Percentiles rank a stretch among this genome's conserved stretches.
Evolutionary conservation across 2,329 filamentous ascomycete genomes (phyloP).

Genomic region (Pseudocercospora eumusae): DNA sequence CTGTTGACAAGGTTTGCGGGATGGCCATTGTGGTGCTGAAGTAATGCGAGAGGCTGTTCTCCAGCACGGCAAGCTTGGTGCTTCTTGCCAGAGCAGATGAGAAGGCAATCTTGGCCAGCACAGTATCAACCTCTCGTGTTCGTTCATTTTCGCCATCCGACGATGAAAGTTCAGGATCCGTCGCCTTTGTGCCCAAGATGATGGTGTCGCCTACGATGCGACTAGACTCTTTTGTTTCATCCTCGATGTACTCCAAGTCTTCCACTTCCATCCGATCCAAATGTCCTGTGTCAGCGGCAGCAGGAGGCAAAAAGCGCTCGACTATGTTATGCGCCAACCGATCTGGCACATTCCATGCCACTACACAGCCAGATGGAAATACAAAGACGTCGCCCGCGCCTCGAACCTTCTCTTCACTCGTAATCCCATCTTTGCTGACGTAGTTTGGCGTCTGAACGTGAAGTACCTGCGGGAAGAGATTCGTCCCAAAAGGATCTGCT

Average conservation of each 20-base stretch:
- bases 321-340: constrained; percentile 70
- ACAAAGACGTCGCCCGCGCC: constrained; percentile 80
- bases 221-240: constrained; percentile 70
- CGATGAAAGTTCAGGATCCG: constrained; percentile 15
- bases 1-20: constrained; percentile 72
- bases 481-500: constrained; percentile 63
- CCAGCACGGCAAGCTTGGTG: constrained; percentile 90
- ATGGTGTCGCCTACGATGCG: constrained; percentile 85
- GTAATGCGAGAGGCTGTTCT: constrained; percentile 78
- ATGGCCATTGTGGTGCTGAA: constrained; percentile 84
- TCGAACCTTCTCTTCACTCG: constrained; percentile 43
- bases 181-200: constrained; percentile 74
- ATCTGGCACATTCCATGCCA: constrained; percentile 84
- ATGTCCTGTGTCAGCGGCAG: constrained; percentile 68
- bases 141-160: constrained; percentile 15
- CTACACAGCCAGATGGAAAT: constrained; percentile 90
- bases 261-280: constrained; percentile 75
- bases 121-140: constrained; percentile 53
- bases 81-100: constrained; percentile 89
- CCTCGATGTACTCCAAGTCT: constrained; percentile 82
- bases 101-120: constrained; percentile 92
- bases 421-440: constrained; percentile 45
- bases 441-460: constrained; percentile 55
- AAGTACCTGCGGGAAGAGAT: constrained; percentile 65
- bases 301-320: constrained; percentile 70